Evolutionary conservation across 2,329 filamentous ascomycete genomes (phyloP), one percentile per base, ranked within the genome.

Genomic region (Alternaria sp.): DNA sequence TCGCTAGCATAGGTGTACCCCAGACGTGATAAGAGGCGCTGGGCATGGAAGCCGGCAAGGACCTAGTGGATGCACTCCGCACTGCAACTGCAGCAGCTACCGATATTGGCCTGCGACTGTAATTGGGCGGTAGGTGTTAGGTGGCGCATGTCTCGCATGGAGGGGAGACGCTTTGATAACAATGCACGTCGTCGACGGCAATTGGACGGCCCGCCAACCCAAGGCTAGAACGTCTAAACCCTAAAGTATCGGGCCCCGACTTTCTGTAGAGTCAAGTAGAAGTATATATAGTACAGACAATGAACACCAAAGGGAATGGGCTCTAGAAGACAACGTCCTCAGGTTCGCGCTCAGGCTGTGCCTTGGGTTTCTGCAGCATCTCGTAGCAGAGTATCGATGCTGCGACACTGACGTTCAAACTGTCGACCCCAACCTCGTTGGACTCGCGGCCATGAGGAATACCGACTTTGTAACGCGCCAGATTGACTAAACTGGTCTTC

Each of bases 391-490:
- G 80, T 49, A 98, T 81, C 1, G 88, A 93, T 7, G 92, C 88
- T 1, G 95, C 94, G 20, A 96, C 94, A 73, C 92, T 93, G 39
- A 98, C 95, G 75, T 99, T 98, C 76, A 99, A 80, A 77, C 93
- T 97, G 78, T 98, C 94, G 3, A 99, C 88, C 1, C 85, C 75
- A 67, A 88, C 75, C 72, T 85, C 75, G 71, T 82, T 63, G 73
- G 81, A 42, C 2, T 70, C 64, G 78, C 84, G 65, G 66, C 80
- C 77, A 77, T 85, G 76, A 76, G 86, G 66, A 54, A 99, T 92
- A 7, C 89, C 84, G 16, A 89, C 81, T 26, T 83, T 81, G 20
- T 80, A 81, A 72, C 96, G 88, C 0, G 91, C 89, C 58, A 87
- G 84, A 42, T 85, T 86, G 16, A 72, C 53, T 20, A 79, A 54